phyloP scores from a whole-genome alignment of 106 monocot genomes.

The Acorus gramineus region DNA sequence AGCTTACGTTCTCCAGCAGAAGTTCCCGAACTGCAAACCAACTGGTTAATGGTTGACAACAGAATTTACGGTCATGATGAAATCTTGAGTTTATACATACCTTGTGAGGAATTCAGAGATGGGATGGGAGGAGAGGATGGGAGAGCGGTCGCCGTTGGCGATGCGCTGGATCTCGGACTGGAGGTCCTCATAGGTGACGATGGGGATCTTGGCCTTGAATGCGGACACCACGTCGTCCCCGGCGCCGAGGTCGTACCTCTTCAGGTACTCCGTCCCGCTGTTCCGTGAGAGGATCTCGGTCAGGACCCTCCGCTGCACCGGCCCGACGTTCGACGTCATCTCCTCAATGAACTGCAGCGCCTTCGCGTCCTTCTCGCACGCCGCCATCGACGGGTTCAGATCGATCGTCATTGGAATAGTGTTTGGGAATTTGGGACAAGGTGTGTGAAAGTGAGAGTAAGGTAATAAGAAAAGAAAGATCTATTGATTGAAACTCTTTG shows the following conservation, averaged over 20 bases:
- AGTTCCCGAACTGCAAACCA: slow-evolving; percentile 42
- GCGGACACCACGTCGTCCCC: slow-evolving; percentile 15
- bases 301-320: slow-evolving; percentile 44
- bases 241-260: slow-evolving; percentile 21
- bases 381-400: slow-evolving; percentile 7
- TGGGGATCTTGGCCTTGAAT: slow-evolving; percentile 43
- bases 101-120: slow-evolving; percentile 79
- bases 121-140: slow-evolving; percentile 49
- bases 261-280: slow-evolving; percentile 47
- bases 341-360: slow-evolving; percentile 43
- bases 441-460: too few species aligned
- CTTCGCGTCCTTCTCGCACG: slow-evolving; percentile 24
- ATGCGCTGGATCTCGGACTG: slow-evolving; percentile 60
- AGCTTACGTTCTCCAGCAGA: slow-evolving; percentile 68
- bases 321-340: slow-evolving; percentile 27
- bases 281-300: slow-evolving; percentile 45
- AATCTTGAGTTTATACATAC: slow-evolving; percentile 6
- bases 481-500: too few species aligned
- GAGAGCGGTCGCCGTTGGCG: slow-evolving; percentile 67
- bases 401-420: too few species aligned
- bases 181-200: slow-evolving; percentile 67
- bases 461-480: too few species aligned
- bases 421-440: too few species aligned
- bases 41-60: neutral
- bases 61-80: neutral